Conservation (phyloP, 805 yeast species). For the Candida boidinii region DNA sequence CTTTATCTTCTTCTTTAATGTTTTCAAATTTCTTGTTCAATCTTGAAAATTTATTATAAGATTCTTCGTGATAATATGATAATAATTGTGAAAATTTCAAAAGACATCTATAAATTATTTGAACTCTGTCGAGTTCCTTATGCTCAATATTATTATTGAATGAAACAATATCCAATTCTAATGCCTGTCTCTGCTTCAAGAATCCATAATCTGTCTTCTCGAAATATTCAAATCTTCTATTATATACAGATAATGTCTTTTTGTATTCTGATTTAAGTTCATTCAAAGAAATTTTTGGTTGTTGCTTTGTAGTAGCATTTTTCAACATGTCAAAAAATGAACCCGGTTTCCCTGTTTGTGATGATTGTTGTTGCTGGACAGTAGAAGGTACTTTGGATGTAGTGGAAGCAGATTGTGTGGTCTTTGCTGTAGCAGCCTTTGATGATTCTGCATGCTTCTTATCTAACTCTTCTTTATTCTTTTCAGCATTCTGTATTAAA, state of each 20-base stretch:
- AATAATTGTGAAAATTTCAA: constrained; percentile 2
- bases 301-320: constrained; percentile 1
- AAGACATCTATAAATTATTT: constrained; percentile 6
- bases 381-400: not conserved
- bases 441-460: constrained; percentile 2
- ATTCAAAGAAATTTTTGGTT: constrained; percentile 2
- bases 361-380: not conserved
- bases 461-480: not conserved
- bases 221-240: constrained; percentile 4
- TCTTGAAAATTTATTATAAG: not conserved
- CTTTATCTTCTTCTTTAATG: constrained; percentile 3
- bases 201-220: constrained; percentile 3
- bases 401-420: not conserved
- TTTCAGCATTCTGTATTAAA: constrained; percentile 2
- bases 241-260: constrained; percentile 2
- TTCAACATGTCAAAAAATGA: constrained; percentile 1
- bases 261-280: constrained; percentile 1
- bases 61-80: constrained; percentile 2
- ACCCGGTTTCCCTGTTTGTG: not conserved
- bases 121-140: constrained; percentile 11
- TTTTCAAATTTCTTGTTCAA: not conserved
- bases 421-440: not conserved
- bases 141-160: constrained; percentile 10
- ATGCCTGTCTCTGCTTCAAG: constrained; percentile 4
- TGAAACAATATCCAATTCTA: constrained; percentile 7